These are phyloP conservation scores for Alternaria infectoria DNA, from an alignment of 2,329 filamentous ascomycete species.

Conservation along the genomic window DNA sequence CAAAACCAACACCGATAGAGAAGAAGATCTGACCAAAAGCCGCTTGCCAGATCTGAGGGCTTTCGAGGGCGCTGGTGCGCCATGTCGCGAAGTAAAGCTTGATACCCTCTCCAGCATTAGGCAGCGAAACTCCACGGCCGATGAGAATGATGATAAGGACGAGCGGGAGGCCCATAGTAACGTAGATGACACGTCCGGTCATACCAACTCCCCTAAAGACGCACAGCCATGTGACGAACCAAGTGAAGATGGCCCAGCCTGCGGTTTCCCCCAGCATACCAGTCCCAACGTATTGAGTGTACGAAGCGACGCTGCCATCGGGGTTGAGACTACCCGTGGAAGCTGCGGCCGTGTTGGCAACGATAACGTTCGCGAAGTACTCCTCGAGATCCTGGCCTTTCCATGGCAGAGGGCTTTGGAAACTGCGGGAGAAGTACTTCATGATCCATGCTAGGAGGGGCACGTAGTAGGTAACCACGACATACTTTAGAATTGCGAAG, in stretches of 20 bases:
- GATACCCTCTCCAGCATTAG: slow-evolving; percentile 12
- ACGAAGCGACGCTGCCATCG: slow-evolving; percentile 13
- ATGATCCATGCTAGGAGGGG: slow-evolving; percentile 20
- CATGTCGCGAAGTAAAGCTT: slow-evolving; percentile 19
- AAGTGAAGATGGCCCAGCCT: slow-evolving; percentile 6
- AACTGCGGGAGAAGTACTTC: slow-evolving; percentile 6
- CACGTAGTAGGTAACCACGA: slow-evolving; percentile 21
- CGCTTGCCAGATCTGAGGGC: slow-evolving; percentile 60
- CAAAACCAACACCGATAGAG: slow-evolving; percentile 54
- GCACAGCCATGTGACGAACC: slow-evolving; percentile 19
- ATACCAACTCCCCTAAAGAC: slow-evolving; percentile 25
- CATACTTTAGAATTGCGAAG: neutral
- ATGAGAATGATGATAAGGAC: slow-evolving; percentile 17
- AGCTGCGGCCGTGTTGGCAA: neutral
- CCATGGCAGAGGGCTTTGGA: slow-evolving; percentile 6
- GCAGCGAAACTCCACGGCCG: slow-evolving; percentile 18
- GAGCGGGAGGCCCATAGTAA: slow-evolving; percentile 29
- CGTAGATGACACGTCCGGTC: slow-evolving; percentile 27
- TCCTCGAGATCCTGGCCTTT: neutral
- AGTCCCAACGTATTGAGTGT: slow-evolving; percentile 1
- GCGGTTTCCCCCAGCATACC: neutral
- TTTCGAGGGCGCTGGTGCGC: slow-evolving; percentile 21
- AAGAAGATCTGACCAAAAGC: slow-evolving; percentile 61
- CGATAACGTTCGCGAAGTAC: slow-evolving; percentile 3
- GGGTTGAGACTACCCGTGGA: slow-evolving; percentile 5